Conservation (phyloP, 495 filamentous ascomycete species). For the Oidiodendron maius region DNA sequence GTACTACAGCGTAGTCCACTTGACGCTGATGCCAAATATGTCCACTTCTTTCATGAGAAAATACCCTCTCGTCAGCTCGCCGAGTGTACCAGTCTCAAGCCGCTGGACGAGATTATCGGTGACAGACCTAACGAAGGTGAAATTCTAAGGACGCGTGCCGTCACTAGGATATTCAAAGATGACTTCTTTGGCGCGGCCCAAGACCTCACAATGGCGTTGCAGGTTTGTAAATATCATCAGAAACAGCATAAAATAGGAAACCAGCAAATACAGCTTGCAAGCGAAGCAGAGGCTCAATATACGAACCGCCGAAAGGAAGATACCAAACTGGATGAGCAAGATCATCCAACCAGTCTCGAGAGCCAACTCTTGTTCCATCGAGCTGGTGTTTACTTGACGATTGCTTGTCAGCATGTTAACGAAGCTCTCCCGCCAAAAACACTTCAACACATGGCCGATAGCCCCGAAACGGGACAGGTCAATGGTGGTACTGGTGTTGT, state of each 20-base stretch:
- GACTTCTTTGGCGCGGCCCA: slow-evolving; percentile 60
- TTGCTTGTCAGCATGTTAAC: slow-evolving; percentile 61
- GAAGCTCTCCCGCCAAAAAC: slow-evolving; percentile 34
- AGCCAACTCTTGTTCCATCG: slow-evolving; percentile 71
- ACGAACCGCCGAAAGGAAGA: slow-evolving; percentile 41
- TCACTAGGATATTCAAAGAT: slow-evolving; percentile 70
- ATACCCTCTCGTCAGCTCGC: slow-evolving; percentile 72
- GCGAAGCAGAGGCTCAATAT: slow-evolving; percentile 30
- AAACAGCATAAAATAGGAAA: slow-evolving; percentile 37
- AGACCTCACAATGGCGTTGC: slow-evolving; percentile 61
- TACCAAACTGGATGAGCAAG: slow-evolving; percentile 55
- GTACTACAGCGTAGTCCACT: slow-evolving; percentile 59
- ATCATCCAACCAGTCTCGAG: slow-evolving; percentile 68
- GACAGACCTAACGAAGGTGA: slow-evolving; percentile 56
- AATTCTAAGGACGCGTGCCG: slow-evolving; percentile 62
- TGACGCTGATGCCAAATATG: slow-evolving; percentile 69
- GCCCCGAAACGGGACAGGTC: slow-evolving; percentile 12
- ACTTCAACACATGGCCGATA: slow-evolving; percentile 16
- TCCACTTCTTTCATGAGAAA: slow-evolving; percentile 86
- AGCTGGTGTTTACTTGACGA: slow-evolving; percentile 63
- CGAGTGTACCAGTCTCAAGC: slow-evolving; percentile 59
- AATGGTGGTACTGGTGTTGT: slow-evolving; percentile 9
- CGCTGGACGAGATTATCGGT: slow-evolving; percentile 59
- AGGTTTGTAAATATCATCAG: slow-evolving; percentile 47
- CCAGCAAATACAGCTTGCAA: slow-evolving; percentile 39